These are phyloP conservation scores for Tremellales sp. DNA, from an alignment of 1,284 basidiomycete species.

Conservation along the genomic window DNA sequence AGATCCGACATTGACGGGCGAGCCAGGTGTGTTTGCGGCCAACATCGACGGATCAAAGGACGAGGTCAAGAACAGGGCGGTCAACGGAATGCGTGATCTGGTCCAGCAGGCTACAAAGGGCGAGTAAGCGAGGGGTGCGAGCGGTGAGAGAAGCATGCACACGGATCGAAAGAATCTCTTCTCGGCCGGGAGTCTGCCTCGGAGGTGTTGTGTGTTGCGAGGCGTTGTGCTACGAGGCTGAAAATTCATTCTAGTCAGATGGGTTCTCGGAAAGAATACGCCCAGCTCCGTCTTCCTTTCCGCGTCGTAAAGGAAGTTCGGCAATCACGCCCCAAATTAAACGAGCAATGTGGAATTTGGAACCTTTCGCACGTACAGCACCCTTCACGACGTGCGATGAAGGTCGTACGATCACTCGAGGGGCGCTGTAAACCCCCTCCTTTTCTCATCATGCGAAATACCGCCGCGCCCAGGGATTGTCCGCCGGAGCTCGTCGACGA, in stretches of 20 bases:
- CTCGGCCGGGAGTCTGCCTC: too few species aligned
- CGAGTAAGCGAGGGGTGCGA: not conserved
- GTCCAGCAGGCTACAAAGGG: constrained; percentile 4
- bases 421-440: too few species aligned
- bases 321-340: too few species aligned
- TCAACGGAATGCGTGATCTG: constrained; percentile 32
- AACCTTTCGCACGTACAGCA: too few species aligned
- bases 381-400: too few species aligned
- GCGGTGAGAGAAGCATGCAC: not conserved
- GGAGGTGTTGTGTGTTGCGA: too few species aligned
- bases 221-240: not conserved
- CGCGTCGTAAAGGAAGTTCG: too few species aligned
- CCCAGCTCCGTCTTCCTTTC: not conserved
- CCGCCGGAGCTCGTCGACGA: too few species aligned
- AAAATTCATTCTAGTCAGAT: not conserved
- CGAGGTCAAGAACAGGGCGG: constrained; percentile 55
- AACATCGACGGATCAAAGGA: constrained; percentile 57
- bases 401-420: too few species aligned
- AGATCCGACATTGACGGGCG: constrained; percentile 59
- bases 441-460: too few species aligned
- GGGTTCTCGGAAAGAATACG: not conserved
- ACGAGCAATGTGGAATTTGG: too few species aligned
- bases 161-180: not conserved
- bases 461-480: too few species aligned
- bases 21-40: constrained; percentile 66